Base-by-base conservation (phyloP, 2,329 filamentous ascomycete genomes). In the Malbranchea cinnamomea region DNA sequence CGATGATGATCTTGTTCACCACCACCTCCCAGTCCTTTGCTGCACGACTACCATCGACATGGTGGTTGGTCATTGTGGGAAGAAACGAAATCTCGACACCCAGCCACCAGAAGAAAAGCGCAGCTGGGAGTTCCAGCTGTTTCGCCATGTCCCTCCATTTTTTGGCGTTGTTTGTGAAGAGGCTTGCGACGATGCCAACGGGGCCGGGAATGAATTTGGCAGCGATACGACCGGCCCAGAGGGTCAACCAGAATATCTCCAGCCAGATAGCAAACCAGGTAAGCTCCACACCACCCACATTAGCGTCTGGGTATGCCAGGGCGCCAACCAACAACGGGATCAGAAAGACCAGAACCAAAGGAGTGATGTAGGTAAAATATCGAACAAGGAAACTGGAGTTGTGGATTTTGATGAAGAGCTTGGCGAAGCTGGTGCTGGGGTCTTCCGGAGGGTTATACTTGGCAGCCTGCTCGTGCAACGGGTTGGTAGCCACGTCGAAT, bases 191-290 rank as follows among this genome's bases (percentile, higher is more conserved):
- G 1, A 77, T 43, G 2, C 71, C 68, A 23, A 78, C 65, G 0
- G 68, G 62, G 42, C 61, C 69, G 1, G 76, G 75, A 6, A 80
- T 59, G 31, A 60, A 63, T 52, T 78, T 78, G 5, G 74, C 68
- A 9, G 75, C 57, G 28, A 79, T 66, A 54, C 71, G 56, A 31
- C 71, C 78, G 12, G 78, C 76, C 87, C 87, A 95, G 0, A 94
- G 63, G 0, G 83, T 83, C 38, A 87, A 65, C 87, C 87, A 95
- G 15, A 94, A 67, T 23, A 93, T 82, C 53, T 93, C 81, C 11
- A 94, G 66, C 87, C 87, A 95, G 38, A 94, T 83, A 17, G 80
- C 80, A 48, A 95, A 94, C 87, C 87, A 95, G 36, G 83, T 60
- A 25, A 94, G 60, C 38, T 72, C 48, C 0, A 93, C 83, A 12